Base-by-base conservation (phyloP, 1,284 basidiomycete species). In the Ustilago hordei region DNA sequence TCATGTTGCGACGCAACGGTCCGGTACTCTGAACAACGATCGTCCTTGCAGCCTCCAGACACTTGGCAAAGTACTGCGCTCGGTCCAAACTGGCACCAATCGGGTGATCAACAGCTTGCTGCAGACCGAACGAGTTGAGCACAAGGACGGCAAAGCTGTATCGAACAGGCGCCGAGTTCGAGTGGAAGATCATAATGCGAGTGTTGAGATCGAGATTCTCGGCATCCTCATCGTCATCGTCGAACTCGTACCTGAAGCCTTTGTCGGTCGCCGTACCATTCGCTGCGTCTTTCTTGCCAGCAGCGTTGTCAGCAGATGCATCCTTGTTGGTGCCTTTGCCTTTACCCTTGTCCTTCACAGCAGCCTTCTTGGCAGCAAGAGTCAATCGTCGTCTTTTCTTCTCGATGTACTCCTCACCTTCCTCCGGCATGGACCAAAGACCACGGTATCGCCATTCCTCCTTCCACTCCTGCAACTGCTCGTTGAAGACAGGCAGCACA, bases 91-190 rank as follows among this genome's bases (percentile, higher is more conserved):
- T 72, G 56, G 66, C 69, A 3, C 80, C 75, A 2, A 77, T 79
- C 0, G 82, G 81, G 34, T 82, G 82, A 50, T 96, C 95, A 61
- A 97, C 88, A 3, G 95, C 93, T 82, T 96, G 93, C 86, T 98
- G 95, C 62, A 98, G 89, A 3, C 95, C 95, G 81, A 98, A 98
- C 8, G 95, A 95, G 85, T 97, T 95, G 78, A 98, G 88, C 28
- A 85, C 69, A 9, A 84, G 70, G 28, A 83, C 79, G 13, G 81
- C 82, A 64, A 85, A 84, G 73, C 80, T 80, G 67, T 67, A 85
- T 3, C 84, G 78, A 32, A 85, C 58, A 45, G 82, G 81, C 12
- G 81, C 72, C 61, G 81, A 78, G 41, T 81, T 66, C 2, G 69
- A 60, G 39, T 81, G 69, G 62, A 81, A 81, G 61, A 84, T 79